Conservation (phyloP, 345 rosid species). For the Citrus unshiu region DNA sequence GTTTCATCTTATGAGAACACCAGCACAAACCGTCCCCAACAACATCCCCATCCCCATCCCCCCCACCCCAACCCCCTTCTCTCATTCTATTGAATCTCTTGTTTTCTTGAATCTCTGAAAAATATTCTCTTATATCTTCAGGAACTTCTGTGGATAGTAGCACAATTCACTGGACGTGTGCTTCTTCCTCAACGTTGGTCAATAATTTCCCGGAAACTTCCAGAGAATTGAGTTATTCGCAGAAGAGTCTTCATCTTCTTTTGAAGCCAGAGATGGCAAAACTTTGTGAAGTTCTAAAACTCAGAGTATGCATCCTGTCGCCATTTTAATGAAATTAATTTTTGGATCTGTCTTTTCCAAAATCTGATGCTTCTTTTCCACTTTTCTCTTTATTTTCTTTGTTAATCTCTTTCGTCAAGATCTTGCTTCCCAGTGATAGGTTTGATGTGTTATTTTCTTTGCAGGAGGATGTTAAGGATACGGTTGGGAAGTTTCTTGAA, state of each 20-base stretch:
- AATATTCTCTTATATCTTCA: conserved; percentile 27
- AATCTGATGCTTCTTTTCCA: not conserved
- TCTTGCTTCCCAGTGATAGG: not conserved
- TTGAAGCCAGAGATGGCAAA: conserved; percentile 59
- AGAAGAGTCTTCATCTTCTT: conserved; percentile 53
- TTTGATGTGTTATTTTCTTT: conserved; percentile 20
- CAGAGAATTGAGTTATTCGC: conserved; percentile 41
- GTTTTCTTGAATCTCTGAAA: conserved; percentile 1
- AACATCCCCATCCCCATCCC: no score
- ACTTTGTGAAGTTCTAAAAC: conserved; percentile 60
- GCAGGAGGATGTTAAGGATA: conserved; percentile 63
- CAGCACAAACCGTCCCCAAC: no score
- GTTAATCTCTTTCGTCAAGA: not conserved
- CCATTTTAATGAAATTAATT: conserved; percentile 15
- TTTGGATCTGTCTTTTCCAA: not conserved
- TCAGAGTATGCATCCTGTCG: conserved; percentile 49
- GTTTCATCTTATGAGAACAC: not conserved
- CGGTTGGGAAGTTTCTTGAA: conserved; percentile 58
- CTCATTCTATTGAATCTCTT: not conserved
- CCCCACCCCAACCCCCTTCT: not conserved
- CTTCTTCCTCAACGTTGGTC: conserved; percentile 14
- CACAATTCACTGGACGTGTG: conserved; percentile 11
- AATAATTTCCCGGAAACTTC: conserved; percentile 28
- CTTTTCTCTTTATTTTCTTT: not conserved
- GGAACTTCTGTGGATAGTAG: conserved; percentile 34